Base-by-base conservation (phyloP, 2,329 filamentous ascomycete genomes). In the Neodidymelliopsis sp. region DNA sequence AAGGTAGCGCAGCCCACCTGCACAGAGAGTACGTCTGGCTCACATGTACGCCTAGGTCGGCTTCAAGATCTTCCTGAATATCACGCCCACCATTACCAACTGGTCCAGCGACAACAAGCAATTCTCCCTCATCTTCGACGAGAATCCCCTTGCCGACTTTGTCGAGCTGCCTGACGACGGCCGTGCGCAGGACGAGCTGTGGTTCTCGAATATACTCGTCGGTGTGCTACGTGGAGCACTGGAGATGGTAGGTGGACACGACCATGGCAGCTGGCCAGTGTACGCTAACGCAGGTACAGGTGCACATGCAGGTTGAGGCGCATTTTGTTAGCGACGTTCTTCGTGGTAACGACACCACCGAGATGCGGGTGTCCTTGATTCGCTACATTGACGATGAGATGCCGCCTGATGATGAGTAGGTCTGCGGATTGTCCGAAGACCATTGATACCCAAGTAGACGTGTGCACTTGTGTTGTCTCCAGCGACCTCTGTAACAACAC, bases 31-130 rank as follows among this genome's bases (percentile, higher is more conserved):
- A n/a, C n/a, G n/a, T n/a, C n/a, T 15, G 3, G 33, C 37, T 49
- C 43, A 37, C 13, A 33, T n/a, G n/a, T 24, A 23, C 15, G 27
- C 9, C 3, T 44, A 97, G 90, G 89, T 99, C 59, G 94, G 94
- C 47, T 99, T 99, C 79, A 97, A 99, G 77, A 96, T 99, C 59
- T 99, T 99, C 73, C 84, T 99, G 53, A 99, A 99, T 69, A 91
- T 97, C 62, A 95, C 92, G 4, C 94, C 94, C 0, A 89, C 87
- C 6, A 87, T 97, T 57, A 91, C 91, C 36, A 97, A 96, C 71
- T 99, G 94, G 94, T 94, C 91, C 16, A 90, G 84, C 71, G 94
- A 99, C 75, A 94, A 87, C 77, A 97, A 96, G 72, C 91, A 96
- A 62, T 99, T 99, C 77, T 97, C 91, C 0, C 80, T 99, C 10